Evolutionary conservation across 2,329 filamentous ascomycete genomes (phyloP).

Genomic region (Pyricularia sp.): DNA sequence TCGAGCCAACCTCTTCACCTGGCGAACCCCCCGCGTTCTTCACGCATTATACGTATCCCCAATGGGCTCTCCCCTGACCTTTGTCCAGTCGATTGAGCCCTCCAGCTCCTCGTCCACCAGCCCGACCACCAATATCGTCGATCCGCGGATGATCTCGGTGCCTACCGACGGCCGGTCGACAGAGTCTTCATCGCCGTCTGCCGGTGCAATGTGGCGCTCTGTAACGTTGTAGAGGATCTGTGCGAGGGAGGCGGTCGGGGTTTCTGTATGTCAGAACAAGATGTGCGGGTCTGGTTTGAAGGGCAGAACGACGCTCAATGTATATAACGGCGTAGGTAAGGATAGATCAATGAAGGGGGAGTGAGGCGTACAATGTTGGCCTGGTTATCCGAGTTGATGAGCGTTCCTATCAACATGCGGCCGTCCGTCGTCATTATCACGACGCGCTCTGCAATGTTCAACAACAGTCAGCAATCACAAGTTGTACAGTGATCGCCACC

Average conservation of each 20-base stretch:
- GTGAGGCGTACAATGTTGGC: constrained; percentile 65
- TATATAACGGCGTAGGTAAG: too few relatives aligned
- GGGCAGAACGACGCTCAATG: too few relatives aligned
- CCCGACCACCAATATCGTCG: constrained; percentile 87
- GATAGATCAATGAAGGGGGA: too few relatives aligned
- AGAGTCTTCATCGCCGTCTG: constrained; percentile 74
- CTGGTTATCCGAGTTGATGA: constrained; percentile 79
- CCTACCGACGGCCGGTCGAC: constrained; percentile 68
- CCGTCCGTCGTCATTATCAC: constrained; percentile 88
- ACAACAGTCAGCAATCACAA: not conserved
- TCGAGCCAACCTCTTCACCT: not conserved
- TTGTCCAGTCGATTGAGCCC: constrained; percentile 81
- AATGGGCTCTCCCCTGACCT: constrained; percentile 78
- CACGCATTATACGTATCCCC: constrained; percentile 72
- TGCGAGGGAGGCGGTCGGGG: not conserved
- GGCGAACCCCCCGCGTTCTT: constrained; percentile 2
- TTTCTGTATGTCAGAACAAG: not conserved
- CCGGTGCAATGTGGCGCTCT: constrained; percentile 82
- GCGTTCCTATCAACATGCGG: constrained; percentile 71
- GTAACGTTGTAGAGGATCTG: constrained; percentile 3
- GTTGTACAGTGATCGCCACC: too few relatives aligned
- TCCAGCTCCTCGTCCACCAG: constrained; percentile 86
- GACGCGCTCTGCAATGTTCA: constrained; percentile 63
- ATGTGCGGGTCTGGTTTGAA: too few relatives aligned
- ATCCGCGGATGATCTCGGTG: constrained; percentile 84